Conservation (phyloP, 1,284 basidiomycete genomes). For the Ustanciosporium gigantosporum region DNA sequence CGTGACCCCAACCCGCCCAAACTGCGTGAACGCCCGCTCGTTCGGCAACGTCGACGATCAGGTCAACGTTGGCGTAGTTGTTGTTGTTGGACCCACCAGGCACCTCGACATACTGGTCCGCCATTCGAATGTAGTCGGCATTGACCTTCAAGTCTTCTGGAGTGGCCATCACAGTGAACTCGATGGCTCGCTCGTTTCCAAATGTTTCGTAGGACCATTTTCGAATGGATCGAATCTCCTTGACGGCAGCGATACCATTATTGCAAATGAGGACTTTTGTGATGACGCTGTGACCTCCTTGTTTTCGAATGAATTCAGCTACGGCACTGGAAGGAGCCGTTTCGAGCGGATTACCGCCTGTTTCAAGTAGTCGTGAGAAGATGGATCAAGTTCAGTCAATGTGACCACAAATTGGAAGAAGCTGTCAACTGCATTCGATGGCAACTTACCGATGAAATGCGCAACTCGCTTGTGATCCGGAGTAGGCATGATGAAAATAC, state of each 20-base stretch:
- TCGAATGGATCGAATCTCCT: constrained; percentile 96
- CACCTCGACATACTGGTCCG: constrained; percentile 97
- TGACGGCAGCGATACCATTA: constrained; percentile 94
- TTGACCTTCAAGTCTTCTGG: constrained; percentile 96
- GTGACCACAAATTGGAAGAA: neutral
- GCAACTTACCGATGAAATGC: constrained; percentile 54
- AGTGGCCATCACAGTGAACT: constrained; percentile 99
- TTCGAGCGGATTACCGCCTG: constrained; percentile 90
- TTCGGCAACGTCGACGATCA: constrained; percentile 98
- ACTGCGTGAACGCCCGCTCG: constrained; percentile 96
- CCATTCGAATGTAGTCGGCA: constrained; percentile 99
- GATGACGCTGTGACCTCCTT: constrained; percentile 97
- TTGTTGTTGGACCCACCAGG: constrained; percentile 98
- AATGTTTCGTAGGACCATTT: constrained; percentile 99
- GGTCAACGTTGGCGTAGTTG: constrained; percentile 99
- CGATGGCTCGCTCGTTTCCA: constrained; percentile 90
- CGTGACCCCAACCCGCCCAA: constrained; percentile 99
- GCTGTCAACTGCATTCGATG: constrained; percentile 2
- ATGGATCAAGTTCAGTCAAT: neutral
- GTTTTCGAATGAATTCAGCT: constrained; percentile 84
- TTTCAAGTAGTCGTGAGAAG: neutral
- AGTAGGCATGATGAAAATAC: constrained; percentile 26
- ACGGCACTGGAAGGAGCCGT: constrained; percentile 78
- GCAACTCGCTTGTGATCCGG: constrained; percentile 52
- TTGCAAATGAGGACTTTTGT: constrained; percentile 75